A percentile compares a stretch with the other conserved stretches of the same genome.
phyloP scores from a whole-genome alignment of 495 filamentous ascomycete genomes.

The Aspergillus hancockii region DNA sequence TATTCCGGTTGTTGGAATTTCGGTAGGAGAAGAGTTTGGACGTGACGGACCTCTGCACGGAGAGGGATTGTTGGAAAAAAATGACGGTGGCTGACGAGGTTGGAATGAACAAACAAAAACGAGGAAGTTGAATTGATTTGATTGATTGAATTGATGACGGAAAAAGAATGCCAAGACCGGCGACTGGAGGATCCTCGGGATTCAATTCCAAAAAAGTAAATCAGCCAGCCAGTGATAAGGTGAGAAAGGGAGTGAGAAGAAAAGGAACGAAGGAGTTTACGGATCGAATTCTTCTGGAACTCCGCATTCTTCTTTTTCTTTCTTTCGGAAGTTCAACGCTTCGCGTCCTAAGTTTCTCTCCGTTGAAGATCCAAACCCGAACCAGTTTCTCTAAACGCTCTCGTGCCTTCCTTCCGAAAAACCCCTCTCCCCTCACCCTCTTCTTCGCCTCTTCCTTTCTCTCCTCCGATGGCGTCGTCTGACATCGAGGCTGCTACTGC shows the following conservation, averaged over 20 bases:
- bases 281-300: not conserved
- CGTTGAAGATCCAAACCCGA: not conserved
- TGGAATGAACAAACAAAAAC: not conserved
- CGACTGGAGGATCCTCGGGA: slow-evolving; percentile 10
- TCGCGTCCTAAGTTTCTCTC: not conserved
- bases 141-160: not conserved
- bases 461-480: slow-evolving; percentile 43
- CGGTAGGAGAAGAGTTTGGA: slow-evolving; percentile 14
- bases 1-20: not conserved
- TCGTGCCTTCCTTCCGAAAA: slow-evolving; percentile 35
- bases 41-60: not conserved
- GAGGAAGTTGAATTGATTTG: not conserved
- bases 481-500: slow-evolving; percentile 70
- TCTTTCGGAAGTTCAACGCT: not conserved
- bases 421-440: slow-evolving; percentile 13
- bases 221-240: not conserved
- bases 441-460: slow-evolving; percentile 18
- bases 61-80: not conserved
- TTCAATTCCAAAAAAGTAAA: not conserved
- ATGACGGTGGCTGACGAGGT: not conserved
- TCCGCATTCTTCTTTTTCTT: not conserved
- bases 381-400: slow-evolving; percentile 26
- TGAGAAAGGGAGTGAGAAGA: not conserved
- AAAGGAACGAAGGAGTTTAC: not conserved
- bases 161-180: slow-evolving; percentile 29